Evolutionary conservation across 2,329 filamentous ascomycete genomes (phyloP), one percentile per base, ranked within the genome.

Genomic region (Trichoderma sp.): DNA sequence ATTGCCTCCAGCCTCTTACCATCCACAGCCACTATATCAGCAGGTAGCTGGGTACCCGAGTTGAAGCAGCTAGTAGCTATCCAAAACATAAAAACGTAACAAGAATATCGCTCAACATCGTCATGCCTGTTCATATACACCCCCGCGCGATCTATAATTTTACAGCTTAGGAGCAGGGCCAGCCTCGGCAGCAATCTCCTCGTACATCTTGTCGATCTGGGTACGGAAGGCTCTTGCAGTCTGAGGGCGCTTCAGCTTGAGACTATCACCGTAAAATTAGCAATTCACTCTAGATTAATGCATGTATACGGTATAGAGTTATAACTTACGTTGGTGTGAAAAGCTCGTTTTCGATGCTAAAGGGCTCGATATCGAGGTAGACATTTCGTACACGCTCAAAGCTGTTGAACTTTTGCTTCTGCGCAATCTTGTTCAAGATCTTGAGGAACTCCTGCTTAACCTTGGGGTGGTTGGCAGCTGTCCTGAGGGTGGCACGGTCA

Each of bases 321-420:
- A 14, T 66, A 43, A 88, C 91, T 89, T 87, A 95, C 92, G 93
- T 96, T 26, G 93, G 92, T 24, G 92, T 96, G 77, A 94, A 82
- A 60, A 97, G 84, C 80, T 97, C 92, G 77, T 99, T 99, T 61
- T 97, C 94, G 72, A 98, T 89, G 1, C 89, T 92, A 75, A 99
- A 98, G 1, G 96, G 96, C 70, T 99, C 96, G 16, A 97, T 74
- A 75, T 91, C 90, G 73, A 99, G 81, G 71, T 90, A 81, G 68
- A 91, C 85, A 73, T 90, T 91, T 78, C 86, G 88, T 58, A 98
- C 90, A 72, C 89, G 88, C 85, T 99, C 96, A 75, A 92, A 98
- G 73, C 90, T 92, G 77, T 97, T 96, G 80, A 99, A 94, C 82
- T 96, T 97, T 79, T 92, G 89, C 81, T 90, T 90, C 82, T 87